Evolutionary conservation across 1,139 yeast genomes (phyloP).

Genomic region (Candida smagusa): DNA sequence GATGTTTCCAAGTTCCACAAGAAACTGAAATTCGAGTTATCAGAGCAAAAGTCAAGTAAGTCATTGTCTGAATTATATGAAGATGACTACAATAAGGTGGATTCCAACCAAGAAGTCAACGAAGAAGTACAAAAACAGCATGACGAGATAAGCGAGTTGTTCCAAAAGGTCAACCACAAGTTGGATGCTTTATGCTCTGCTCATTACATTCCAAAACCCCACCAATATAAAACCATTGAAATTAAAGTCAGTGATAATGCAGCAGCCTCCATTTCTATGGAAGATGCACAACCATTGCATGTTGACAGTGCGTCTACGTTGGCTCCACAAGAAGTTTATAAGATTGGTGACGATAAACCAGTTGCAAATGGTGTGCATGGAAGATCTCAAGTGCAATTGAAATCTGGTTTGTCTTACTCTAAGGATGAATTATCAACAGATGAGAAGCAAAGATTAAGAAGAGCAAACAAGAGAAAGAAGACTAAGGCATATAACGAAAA

Average conservation of each 20-base stretch:
- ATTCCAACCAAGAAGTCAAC: slow-evolving; percentile 41
- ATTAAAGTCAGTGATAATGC: slow-evolving; percentile 57
- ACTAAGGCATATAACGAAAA: slow-evolving; percentile 50
- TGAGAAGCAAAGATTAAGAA: slow-evolving; percentile 82
- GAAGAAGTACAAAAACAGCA: slow-evolving; percentile 73
- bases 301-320: slow-evolving; percentile 70
- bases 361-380: slow-evolving; percentile 40
- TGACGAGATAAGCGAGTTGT: slow-evolving; percentile 70
- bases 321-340: slow-evolving; percentile 96
- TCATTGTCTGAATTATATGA: slow-evolving; percentile 92
- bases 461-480: slow-evolving; percentile 82
- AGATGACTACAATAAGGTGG: slow-evolving; percentile 63
- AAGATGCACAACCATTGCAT: slow-evolving; percentile 92
- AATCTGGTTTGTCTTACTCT: slow-evolving; percentile 79
- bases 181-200: slow-evolving; percentile 90
- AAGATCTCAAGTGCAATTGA: slow-evolving; percentile 61
- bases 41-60: slow-evolving; percentile 80
- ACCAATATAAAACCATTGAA: slow-evolving; percentile 66
- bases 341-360: slow-evolving; percentile 49
- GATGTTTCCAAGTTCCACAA: slow-evolving; percentile 59
- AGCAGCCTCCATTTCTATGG: slow-evolving; percentile 77
- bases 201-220: slow-evolving; percentile 89
- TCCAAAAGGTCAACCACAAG: slow-evolving; percentile 60
- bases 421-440: slow-evolving; percentile 82
- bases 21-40: slow-evolving; percentile 57